Conservation (phyloP, 768 basidiomycete species). For the Rhodotorula kratochvilovae region DNA sequence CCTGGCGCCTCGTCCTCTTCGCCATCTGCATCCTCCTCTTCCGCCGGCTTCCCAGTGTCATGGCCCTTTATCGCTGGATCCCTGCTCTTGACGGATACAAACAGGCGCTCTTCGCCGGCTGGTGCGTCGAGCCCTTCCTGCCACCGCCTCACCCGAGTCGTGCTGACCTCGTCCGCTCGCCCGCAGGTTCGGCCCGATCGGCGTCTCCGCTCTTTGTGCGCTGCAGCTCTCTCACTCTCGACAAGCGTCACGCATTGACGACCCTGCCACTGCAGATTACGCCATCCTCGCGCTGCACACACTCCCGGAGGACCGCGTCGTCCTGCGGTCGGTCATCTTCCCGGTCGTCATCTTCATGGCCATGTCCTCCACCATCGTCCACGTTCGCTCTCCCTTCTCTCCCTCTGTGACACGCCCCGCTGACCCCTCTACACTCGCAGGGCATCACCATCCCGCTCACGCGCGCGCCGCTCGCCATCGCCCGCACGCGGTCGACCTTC, state of each 20-base stretch:
- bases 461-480: slow-evolving; percentile 38
- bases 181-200: slow-evolving; percentile 39
- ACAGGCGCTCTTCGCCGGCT: slow-evolving; percentile 48
- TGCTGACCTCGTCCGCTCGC: no score
- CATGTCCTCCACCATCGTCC: slow-evolving; percentile 47
- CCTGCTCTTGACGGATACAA: slow-evolving; percentile 45
- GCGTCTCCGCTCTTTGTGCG: slow-evolving; percentile 22
- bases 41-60: slow-evolving; percentile 49
- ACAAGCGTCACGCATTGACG: not conserved
- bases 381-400: slow-evolving; percentile 34
- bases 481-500: slow-evolving; percentile 17
- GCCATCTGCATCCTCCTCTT: slow-evolving; percentile 48
- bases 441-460: slow-evolving; percentile 49
- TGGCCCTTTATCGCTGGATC: slow-evolving; percentile 44
- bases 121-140: slow-evolving; percentile 39
- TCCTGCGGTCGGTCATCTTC: slow-evolving; percentile 43
- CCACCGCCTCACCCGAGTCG: not conserved
- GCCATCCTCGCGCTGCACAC: slow-evolving; percentile 47
- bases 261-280: slow-evolving; percentile 47
- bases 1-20: slow-evolving; percentile 49
- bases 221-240: not conserved
- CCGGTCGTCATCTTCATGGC: slow-evolving; percentile 50
- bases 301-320: slow-evolving; percentile 46
- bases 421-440: not conserved
- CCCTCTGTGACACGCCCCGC: slow-evolving; percentile 56